Conservation (phyloP, 2,329 filamentous ascomycete species). For the Aotearoamyces nothofagi region DNA sequence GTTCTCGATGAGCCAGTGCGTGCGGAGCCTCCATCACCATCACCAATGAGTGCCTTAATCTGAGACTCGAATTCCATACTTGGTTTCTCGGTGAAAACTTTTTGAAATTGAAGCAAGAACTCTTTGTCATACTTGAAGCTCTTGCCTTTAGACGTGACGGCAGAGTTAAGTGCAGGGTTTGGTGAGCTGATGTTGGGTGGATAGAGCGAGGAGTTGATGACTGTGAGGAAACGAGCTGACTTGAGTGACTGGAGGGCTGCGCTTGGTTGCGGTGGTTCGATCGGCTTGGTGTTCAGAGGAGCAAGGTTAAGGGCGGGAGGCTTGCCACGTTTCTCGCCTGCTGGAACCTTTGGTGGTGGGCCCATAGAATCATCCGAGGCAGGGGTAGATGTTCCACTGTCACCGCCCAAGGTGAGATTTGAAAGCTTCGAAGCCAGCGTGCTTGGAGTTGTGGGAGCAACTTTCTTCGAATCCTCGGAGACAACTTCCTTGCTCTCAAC, state of each 20-base stretch:
- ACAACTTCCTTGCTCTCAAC: slow-evolving; percentile 13
- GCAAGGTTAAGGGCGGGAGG: slow-evolving; percentile 80
- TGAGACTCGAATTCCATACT: slow-evolving; percentile 86
- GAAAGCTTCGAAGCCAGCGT: slow-evolving; percentile 30
- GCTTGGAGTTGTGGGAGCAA: slow-evolving; percentile 14
- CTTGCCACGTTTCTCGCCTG: slow-evolving; percentile 54
- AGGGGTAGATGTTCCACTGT: slow-evolving; percentile 25
- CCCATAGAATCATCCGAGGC: slow-evolving; percentile 28
- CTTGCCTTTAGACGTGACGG: slow-evolving; percentile 63
- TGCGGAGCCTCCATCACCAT: slow-evolving; percentile 47
- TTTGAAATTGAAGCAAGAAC: slow-evolving; percentile 93
- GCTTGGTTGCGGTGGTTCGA: slow-evolving; percentile 86
- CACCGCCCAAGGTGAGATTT: slow-evolving; percentile 30
- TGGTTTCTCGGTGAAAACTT: slow-evolving; percentile 92
- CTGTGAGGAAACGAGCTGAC: slow-evolving; percentile 74
- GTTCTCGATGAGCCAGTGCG: slow-evolving; percentile 49
- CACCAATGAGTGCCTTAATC: slow-evolving; percentile 75
- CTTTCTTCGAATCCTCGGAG: slow-evolving; percentile 7
- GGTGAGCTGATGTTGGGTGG: slow-evolving; percentile 74
- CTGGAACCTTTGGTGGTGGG: slow-evolving; percentile 35
- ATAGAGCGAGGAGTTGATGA: slow-evolving; percentile 67
- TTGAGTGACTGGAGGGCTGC: slow-evolving; percentile 87
- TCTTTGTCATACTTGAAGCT: slow-evolving; percentile 90
- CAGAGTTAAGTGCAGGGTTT: slow-evolving; percentile 77
- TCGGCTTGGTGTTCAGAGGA: slow-evolving; percentile 62